A percentile compares a stretch with the other conserved stretches of the same genome.
Conservation (phyloP, 129 eudicot genomes). For the Dittrichia graveolens region DNA sequence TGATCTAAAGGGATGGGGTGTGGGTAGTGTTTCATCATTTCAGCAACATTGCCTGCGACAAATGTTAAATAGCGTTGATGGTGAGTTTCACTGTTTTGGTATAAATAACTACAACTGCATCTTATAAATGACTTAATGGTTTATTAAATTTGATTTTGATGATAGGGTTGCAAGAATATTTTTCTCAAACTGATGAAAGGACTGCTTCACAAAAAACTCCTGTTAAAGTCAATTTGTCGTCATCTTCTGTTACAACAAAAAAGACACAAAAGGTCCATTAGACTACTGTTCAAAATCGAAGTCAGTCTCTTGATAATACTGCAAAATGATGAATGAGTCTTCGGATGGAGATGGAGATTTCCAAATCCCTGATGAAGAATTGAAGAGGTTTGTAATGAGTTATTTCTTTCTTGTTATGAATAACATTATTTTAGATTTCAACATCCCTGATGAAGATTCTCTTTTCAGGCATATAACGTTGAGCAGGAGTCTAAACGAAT, state of each 20-base stretch:
- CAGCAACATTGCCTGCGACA: slow-evolving; percentile 96
- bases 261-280: slow-evolving; percentile 53
- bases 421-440: background rate
- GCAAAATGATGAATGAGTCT: slow-evolving; percentile 80
- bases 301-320: slow-evolving; percentile 72
- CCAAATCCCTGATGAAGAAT: slow-evolving; percentile 54
- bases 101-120: background rate
- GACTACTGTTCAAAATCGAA: slow-evolving; percentile 53
- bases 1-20: slow-evolving; percentile 98
- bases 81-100: slow-evolving; percentile 44
- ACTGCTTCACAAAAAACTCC: slow-evolving; percentile 86
- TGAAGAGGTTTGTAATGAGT: slow-evolving; percentile 50
- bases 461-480: slow-evolving; percentile 49
- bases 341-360: slow-evolving; percentile 95
- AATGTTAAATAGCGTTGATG: slow-evolving; percentile 96
- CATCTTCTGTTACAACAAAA: slow-evolving; percentile 66
- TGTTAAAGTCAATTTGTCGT: slow-evolving; percentile 92
- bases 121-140: background rate
- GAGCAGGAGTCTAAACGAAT: slow-evolving; percentile 58
- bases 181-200: slow-evolving; percentile 91
- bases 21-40: slow-evolving; percentile 80
- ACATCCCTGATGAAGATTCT: too few relatives aligned
- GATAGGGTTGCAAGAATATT: slow-evolving; percentile 87
- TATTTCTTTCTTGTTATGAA: background rate
- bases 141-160: slow-evolving; percentile 4